Evolutionary conservation across 2,329 filamentous ascomycete genomes (phyloP).

Genomic region (Drechslerella stenobrocha): DNA sequence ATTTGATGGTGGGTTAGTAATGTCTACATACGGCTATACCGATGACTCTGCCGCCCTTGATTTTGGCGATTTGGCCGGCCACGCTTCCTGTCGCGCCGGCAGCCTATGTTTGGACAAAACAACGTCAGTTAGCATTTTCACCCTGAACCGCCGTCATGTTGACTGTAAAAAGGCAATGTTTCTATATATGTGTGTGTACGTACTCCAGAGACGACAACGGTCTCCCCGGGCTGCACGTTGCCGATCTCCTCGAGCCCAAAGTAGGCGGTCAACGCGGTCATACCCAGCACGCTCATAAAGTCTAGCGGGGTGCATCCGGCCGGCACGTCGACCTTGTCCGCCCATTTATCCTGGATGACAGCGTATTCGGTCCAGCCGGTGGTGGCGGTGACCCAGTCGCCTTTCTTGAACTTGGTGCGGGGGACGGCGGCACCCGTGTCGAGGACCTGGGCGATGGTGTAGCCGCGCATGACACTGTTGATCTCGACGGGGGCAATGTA

Average conservation of each 20-base stretch:
- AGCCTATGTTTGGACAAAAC: slow-evolving; percentile 58
- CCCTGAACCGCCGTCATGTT: not conserved
- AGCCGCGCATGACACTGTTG: slow-evolving; percentile 70
- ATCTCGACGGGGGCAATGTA: slow-evolving; percentile 71
- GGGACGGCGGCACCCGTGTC: slow-evolving; percentile 61
- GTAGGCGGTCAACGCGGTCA: slow-evolving; percentile 75
- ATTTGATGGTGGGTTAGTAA: too few relatives aligned
- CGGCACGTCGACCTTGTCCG: slow-evolving; percentile 58
- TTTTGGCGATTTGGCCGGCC: slow-evolving; percentile 75
- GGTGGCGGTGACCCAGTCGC: slow-evolving; percentile 63
- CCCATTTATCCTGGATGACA: slow-evolving; percentile 62
- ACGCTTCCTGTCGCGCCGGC: slow-evolving; percentile 77
- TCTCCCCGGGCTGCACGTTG: slow-evolving; percentile 69
- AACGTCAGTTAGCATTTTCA: not conserved
- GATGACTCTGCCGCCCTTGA: slow-evolving; percentile 63
- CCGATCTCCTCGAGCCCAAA: slow-evolving; percentile 73
- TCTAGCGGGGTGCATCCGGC: slow-evolving; percentile 56
- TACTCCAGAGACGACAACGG: slow-evolving; percentile 71
- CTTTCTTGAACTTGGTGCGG: slow-evolving; percentile 60
- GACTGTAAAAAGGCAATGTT: not conserved
- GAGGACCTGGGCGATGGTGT: slow-evolving; percentile 63
- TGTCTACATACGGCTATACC: slow-evolving; percentile 32
- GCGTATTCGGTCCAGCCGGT: slow-evolving; percentile 70
- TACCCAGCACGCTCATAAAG: slow-evolving; percentile 59
- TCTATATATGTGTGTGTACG: too few relatives aligned